Conservation (phyloP, 2,329 filamentous ascomycete species). For the Fusarium liriodendri region DNA sequence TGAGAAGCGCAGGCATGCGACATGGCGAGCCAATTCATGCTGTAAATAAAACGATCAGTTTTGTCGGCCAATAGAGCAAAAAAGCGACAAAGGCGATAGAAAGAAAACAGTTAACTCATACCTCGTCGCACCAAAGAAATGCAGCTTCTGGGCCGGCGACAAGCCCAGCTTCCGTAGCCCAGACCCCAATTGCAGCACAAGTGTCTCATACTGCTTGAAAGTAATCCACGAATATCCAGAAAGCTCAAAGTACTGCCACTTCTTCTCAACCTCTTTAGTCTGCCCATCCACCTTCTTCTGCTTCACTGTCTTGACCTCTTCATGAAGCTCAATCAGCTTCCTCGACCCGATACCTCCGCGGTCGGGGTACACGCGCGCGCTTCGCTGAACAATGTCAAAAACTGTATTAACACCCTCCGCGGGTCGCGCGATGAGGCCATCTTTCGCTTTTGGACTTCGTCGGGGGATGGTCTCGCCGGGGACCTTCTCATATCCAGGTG, state of each 20-base stretch:
- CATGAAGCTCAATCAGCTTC: slow-evolving; percentile 79
- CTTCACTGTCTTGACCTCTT: slow-evolving; percentile 83
- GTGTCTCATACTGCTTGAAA: slow-evolving; percentile 81
- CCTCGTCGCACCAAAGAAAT: slow-evolving; percentile 86
- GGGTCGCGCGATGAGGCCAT: slow-evolving; percentile 74
- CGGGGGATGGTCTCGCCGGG: slow-evolving; percentile 86
- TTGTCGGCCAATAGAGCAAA: neutral
- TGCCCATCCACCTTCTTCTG: slow-evolving; percentile 85
- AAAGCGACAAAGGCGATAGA: neutral
- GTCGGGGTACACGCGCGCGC: slow-evolving; percentile 70
- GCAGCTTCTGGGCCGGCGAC: slow-evolving; percentile 72
- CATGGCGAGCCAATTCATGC: slow-evolving; percentile 83
- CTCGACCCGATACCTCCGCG: slow-evolving; percentile 76
- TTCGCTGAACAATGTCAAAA: slow-evolving; percentile 80
- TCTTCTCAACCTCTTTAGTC: slow-evolving; percentile 83
- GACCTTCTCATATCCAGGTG: slow-evolving; percentile 72
- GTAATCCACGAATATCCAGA: slow-evolving; percentile 79
- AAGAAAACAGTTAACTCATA: slow-evolving; percentile 47
- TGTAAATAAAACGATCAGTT: slow-evolving; percentile 45
- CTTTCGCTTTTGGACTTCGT: slow-evolving; percentile 75
- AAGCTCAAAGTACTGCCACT: slow-evolving; percentile 90
- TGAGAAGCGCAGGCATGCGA: slow-evolving; percentile 85
- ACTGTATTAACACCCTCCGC: slow-evolving; percentile 77
- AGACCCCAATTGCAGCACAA: slow-evolving; percentile 74
- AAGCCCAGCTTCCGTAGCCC: slow-evolving; percentile 81